Evolutionary conservation across 345 rosid genomes (phyloP), one percentile per base, ranked within the genome.

Genomic region (Populus tremula): DNA sequence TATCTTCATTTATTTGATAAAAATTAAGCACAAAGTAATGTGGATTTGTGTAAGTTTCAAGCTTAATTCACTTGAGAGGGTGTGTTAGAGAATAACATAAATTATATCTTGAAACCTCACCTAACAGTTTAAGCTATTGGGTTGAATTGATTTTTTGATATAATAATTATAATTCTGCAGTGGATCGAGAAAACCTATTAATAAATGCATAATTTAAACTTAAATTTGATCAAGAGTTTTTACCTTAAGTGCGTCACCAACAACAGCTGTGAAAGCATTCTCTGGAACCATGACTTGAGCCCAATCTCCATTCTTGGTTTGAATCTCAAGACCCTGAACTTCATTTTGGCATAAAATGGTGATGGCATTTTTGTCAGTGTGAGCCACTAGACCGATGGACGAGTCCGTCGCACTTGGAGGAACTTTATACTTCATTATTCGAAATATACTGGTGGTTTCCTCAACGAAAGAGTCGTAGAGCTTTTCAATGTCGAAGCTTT

Each of bases 211-310:
- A 33, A 33, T 33, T 33, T 33, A 33, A 33, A 33, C 36, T 33
- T 33, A 33, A 33, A 33, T 33, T 33, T 33, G 36, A 33, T 33
- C 36, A 1, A 63, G 2, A 12, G 6, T 4, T 17, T 6, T 77
- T 63, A 85, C 91, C 89, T 85, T 79, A 35, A 89, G 86, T 5
- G 86, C 76, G 47, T 89, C 92, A 7, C 88, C 90, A 6, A 81
- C 82, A n/a, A 86, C 45, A 77, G 84, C 86, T 0, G 80, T 4
- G 17, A 86, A 76, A 53, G 85, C 87, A 65, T 82, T 71, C 20
- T 56, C 45, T 18, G 90, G 89, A 85, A 82, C 68, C 47, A 61
- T 27, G 12, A 83, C 66, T 21, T 67, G 29, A 66, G 64, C 83
- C 87, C 88, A 87, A 1, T 77, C 59, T 6, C 87, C 90, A 0